A percentile compares a stretch with the other conserved stretches of the same genome.
Evolutionary conservation across 2,329 filamentous ascomycete species (phyloP).

Genomic region (Rasamsonia emersonii): DNA sequence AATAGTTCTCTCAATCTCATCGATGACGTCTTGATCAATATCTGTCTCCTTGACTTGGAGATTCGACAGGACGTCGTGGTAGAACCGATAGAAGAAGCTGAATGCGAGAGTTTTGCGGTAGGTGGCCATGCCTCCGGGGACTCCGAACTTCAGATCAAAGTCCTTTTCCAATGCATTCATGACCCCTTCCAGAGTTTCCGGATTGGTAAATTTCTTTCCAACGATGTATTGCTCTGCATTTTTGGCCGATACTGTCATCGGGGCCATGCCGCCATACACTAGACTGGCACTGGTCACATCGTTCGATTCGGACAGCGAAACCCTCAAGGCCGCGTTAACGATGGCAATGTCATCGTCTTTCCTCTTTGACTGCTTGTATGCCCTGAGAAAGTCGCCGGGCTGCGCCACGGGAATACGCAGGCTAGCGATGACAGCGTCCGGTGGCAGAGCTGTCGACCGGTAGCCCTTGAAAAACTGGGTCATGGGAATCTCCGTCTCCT

Average conservation of each 20-base stretch:
- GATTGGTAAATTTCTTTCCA: slow-evolving; percentile 71
- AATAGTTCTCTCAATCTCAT: slow-evolving; percentile 77
- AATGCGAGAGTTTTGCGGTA: slow-evolving; percentile 86
- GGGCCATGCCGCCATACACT: slow-evolving; percentile 92
- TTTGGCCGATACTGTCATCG: slow-evolving; percentile 80
- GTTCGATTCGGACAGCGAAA: slow-evolving; percentile 61
- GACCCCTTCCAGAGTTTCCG: slow-evolving; percentile 74
- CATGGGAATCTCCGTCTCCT: slow-evolving; percentile 83
- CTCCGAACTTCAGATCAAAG: slow-evolving; percentile 80
- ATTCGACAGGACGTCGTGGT: slow-evolving; percentile 70
- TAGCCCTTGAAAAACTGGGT: slow-evolving; percentile 88
- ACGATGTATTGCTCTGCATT: slow-evolving; percentile 64
- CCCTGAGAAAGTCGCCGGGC: slow-evolving; percentile 73
- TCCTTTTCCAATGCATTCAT: slow-evolving; percentile 87
- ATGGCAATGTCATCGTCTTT: slow-evolving; percentile 99
- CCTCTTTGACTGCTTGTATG: slow-evolving; percentile 93
- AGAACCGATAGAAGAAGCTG: slow-evolving; percentile 95
- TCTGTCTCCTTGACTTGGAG: slow-evolving; percentile 41
- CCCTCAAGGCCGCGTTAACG: slow-evolving; percentile 75
- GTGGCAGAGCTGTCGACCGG: slow-evolving; percentile 68
- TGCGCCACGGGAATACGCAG: slow-evolving; percentile 74
- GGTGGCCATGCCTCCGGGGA: slow-evolving; percentile 95
- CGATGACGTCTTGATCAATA: slow-evolving; percentile 64
- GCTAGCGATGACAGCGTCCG: slow-evolving; percentile 74
- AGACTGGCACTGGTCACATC: slow-evolving; percentile 66